Base-by-base conservation (phyloP, 2,329 filamentous ascomycete species). In the Fusarium xylarioides region DNA sequence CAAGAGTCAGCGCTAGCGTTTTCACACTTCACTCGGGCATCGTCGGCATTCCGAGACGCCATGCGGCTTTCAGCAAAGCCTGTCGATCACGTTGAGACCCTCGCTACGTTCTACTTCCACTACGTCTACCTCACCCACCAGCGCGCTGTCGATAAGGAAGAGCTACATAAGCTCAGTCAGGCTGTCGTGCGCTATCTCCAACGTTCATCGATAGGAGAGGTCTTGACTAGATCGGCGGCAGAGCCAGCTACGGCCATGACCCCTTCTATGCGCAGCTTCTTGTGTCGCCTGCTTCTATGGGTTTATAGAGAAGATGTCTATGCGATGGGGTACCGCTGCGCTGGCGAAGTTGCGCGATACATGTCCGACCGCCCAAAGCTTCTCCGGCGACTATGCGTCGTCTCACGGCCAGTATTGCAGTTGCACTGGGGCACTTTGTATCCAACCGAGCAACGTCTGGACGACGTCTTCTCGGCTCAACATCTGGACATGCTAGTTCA, bases 241-340 rank as follows among this genome's bases (percentile, higher is more conserved):
- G 26, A 47, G 9, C 4, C 9, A 0, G 9, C 19, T 21, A 3
- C 12, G 23, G 0, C 44, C 1, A 47, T 30, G 19, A 21, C 26
- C 10, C 44, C 19, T 6, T 16, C 44, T 0, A 30, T 47, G 19
- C 19, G 44, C 7, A 15, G 19, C 9, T 47, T 47, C 6, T 0
- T 30, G 19, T 30, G 44, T 7, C 26, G 44, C 2, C 14, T 47
- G 9, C 44, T 47, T 0, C 10, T 47, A 21, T 47, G 44, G 44
- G 26, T 47, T 11, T 47, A 47, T 6, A 30, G 44, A n/a, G 44
- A 47, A 19, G 44, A 47, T 47, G 26, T 47, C 4, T 47, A 47
- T 30, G 44, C 44, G 2, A 47, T 30, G 44, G 44, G 26, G 4
- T 16, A 47, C 10, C 26, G 44, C 6, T 47, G 44, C 14, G 44